phyloP scores from a whole-genome alignment of 2,329 filamentous ascomycete genomes.

The Penicillium sclerotigenum region DNA sequence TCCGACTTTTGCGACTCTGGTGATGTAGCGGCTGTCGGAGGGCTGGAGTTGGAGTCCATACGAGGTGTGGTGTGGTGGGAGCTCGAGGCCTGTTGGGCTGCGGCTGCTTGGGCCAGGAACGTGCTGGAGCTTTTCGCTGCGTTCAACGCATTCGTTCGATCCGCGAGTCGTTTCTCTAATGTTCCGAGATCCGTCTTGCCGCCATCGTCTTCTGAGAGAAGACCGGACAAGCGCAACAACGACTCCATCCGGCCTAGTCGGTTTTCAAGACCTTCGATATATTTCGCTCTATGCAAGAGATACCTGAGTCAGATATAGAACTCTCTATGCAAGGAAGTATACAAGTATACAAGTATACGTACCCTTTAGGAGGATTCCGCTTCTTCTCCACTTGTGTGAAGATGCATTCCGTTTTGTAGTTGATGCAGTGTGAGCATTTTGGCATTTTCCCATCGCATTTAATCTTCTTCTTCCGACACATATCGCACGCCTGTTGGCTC shows the following conservation, averaged over 20 bases:
- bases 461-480: slow-evolving; percentile 91
- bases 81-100: slow-evolving; percentile 30
- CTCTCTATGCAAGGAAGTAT: neutral
- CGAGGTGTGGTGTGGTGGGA: slow-evolving; percentile 48
- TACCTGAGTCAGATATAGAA: slow-evolving; percentile 38
- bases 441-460: slow-evolving; percentile 97
- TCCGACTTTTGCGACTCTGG: slow-evolving; percentile 55
- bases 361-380: slow-evolving; percentile 94
- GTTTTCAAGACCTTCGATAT: slow-evolving; percentile 95
- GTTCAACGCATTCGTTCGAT: slow-evolving; percentile 43
- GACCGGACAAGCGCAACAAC: slow-evolving; percentile 76
- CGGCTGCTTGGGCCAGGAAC: slow-evolving; percentile 24
- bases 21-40: slow-evolving; percentile 51
- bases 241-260: slow-evolving; percentile 94
- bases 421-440: slow-evolving; percentile 90
- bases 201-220: slow-evolving; percentile 80
- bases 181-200: slow-evolving; percentile 84
- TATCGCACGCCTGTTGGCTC: slow-evolving; percentile 72
- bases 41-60: slow-evolving; percentile 48
- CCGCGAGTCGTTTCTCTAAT: slow-evolving; percentile 71
- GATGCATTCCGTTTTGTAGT: slow-evolving; percentile 96
- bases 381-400: slow-evolving; percentile 99
- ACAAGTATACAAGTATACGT: slow-evolving; percentile 44
- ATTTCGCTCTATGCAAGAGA: slow-evolving; percentile 66
- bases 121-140: slow-evolving; percentile 36